Evolutionary conservation across 805 yeast species (phyloP).

Genomic region (Tetrapisispora taiwanensis): DNA sequence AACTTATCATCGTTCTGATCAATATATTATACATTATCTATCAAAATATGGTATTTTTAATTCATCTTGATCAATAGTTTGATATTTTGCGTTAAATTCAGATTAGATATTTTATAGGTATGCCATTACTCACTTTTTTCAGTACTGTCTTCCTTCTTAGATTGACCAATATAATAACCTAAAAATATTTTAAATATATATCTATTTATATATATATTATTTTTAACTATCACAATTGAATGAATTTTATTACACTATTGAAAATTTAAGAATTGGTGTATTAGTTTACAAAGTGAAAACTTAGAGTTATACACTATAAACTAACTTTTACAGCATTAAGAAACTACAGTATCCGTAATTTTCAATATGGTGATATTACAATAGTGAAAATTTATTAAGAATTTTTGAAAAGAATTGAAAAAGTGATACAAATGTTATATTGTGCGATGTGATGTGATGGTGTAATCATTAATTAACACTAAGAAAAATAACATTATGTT

Average conservation of each 20-base stretch:
- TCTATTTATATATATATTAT: neutral
- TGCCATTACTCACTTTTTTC: slow-evolving; percentile 4
- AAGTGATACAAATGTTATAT: too few species aligned
- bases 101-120: neutral
- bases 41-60: too few species aligned
- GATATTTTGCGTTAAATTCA: neutral
- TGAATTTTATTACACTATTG: neutral
- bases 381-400: neutral
- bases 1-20: too few species aligned
- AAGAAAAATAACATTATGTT: too few species aligned
- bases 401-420: too few species aligned
- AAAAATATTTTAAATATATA: neutral
- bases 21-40: too few species aligned
- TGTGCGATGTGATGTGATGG: too few species aligned
- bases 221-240: neutral
- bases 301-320: neutral
- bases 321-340: neutral
- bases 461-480: too few species aligned
- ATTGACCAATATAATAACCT: neutral
- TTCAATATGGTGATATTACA: neutral
- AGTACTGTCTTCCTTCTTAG: slow-evolving; percentile 1
- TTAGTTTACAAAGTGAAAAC: neutral
- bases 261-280: neutral
- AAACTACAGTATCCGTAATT: neutral
- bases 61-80: neutral